These are phyloP conservation scores for Gracilaria domingensis DNA, from an alignment of 23 red algal species.

Conservation along the genomic window DNA sequence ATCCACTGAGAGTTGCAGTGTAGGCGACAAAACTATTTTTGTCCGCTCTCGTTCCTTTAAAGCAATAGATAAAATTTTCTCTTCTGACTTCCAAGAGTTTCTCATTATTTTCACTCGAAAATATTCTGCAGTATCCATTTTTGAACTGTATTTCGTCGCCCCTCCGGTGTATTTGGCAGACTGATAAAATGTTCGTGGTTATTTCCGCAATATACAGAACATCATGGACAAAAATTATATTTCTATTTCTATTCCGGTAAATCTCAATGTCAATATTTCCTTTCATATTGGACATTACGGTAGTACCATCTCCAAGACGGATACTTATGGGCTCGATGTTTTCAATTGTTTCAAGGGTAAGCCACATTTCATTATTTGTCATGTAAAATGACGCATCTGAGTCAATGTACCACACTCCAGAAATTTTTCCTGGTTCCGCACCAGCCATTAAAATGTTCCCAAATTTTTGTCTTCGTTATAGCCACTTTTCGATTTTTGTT, in stretches of 20 bases:
- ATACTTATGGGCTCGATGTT: not conserved
- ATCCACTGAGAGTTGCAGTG: not conserved
- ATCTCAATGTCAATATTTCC: not conserved
- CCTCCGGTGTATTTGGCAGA: not conserved
- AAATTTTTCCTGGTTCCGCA: not conserved
- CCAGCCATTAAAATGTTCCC: not conserved
- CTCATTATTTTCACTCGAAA: not conserved
- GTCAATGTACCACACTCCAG: constrained; percentile 6
- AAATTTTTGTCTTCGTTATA: not conserved
- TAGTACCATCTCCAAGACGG: constrained; percentile 11
- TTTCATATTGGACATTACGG: not conserved
- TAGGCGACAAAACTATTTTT: not conserved
- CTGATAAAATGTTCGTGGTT: not conserved
- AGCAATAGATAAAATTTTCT: constrained; percentile 3
- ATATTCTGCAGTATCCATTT: not conserved
- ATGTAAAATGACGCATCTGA: constrained; percentile 34
- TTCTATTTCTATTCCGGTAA: not conserved
- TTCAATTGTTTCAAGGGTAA: not conserved
- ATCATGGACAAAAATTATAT: not conserved
- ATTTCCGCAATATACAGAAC: not conserved
- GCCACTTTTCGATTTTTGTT: not conserved
- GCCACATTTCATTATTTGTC: not conserved
- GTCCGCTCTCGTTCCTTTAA: not conserved
- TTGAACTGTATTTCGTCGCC: not conserved
- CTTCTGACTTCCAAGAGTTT: not conserved